phyloP scores from a whole-genome alignment of 768 basidiomycete species.

The Mycena leptocephala region DNA sequence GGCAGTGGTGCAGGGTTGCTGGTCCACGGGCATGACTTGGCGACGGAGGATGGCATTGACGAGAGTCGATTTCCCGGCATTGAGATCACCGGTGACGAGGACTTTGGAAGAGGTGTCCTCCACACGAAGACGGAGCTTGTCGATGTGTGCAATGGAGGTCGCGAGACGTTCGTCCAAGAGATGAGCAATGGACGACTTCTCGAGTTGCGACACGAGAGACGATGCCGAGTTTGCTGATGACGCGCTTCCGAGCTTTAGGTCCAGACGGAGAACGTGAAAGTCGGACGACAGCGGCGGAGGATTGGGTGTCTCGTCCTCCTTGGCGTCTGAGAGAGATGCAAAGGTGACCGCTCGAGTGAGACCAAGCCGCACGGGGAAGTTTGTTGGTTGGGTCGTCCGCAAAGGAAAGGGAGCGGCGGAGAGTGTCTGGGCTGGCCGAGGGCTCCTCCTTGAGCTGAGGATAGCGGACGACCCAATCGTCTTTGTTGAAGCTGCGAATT shows the following conservation, averaged over 20 bases:
- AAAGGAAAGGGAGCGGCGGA: slow-evolving; percentile 85
- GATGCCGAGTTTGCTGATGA: slow-evolving; percentile 75
- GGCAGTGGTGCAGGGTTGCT: slow-evolving; percentile 97
- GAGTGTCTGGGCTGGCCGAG: slow-evolving; percentile 41
- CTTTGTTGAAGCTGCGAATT: slow-evolving; percentile 86
- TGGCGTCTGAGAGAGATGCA: slow-evolving; percentile 66
- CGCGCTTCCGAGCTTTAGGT: slow-evolving; percentile 91
- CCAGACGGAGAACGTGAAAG: slow-evolving; percentile 92
- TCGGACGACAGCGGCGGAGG: slow-evolving; percentile 62
- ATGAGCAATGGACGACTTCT: slow-evolving; percentile 93
- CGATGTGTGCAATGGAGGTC: slow-evolving; percentile 82
- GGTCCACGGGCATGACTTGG: slow-evolving; percentile 96
- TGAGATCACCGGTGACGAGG: slow-evolving; percentile 97
- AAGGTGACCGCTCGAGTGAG: slow-evolving; percentile 75
- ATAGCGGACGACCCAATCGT: slow-evolving; percentile 92
- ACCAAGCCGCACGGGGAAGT: slow-evolving; percentile 75
- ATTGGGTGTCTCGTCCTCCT: slow-evolving; percentile 50
- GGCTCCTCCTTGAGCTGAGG: slow-evolving; percentile 76
- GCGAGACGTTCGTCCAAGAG: slow-evolving; percentile 90
- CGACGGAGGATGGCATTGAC: slow-evolving; percentile 95
- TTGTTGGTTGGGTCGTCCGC: slow-evolving; percentile 84
- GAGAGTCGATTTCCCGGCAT: slow-evolving; percentile 99
- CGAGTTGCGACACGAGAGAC: slow-evolving; percentile 90
- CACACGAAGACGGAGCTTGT: slow-evolving; percentile 89
- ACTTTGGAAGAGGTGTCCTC: slow-evolving; percentile 96